Percentiles rank a stretch among this genome's conserved stretches.
phyloP scores from a whole-genome alignment of 768 basidiomycete species.

The Calocybe gangraenosa region DNA sequence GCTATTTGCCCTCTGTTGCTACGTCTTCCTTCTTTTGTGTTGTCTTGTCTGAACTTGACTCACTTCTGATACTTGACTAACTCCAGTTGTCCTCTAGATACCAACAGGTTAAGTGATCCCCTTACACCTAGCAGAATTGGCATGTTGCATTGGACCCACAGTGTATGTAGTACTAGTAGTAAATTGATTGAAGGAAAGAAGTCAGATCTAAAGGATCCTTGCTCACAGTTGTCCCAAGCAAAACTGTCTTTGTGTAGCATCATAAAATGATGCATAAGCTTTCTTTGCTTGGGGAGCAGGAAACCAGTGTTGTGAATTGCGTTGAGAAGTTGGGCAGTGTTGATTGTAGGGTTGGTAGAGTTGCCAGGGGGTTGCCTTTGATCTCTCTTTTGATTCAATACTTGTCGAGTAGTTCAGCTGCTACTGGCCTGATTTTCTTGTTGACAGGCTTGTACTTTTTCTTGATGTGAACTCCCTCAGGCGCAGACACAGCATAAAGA shows the following conservation, averaged over 20 bases:
- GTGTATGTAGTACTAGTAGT: constrained; percentile 29
- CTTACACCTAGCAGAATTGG: too few species aligned
- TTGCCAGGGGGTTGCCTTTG: neutral
- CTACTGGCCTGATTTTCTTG: neutral
- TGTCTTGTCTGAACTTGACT: too few species aligned
- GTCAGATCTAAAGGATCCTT: constrained; percentile 26
- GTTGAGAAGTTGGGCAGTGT: neutral
- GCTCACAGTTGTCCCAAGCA: constrained; percentile 34
- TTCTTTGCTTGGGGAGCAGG: constrained; percentile 26
- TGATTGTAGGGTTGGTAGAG: neutral
- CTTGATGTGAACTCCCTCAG: constrained; percentile 1
- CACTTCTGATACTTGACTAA: too few species aligned
- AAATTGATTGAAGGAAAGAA: constrained; percentile 30
- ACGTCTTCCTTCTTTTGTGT: too few species aligned
- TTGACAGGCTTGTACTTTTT: constrained; percentile 9
- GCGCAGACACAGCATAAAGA: too few species aligned
- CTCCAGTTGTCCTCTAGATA: too few species aligned
- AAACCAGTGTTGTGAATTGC: constrained; percentile 16
- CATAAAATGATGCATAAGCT: constrained; percentile 28
- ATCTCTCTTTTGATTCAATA: neutral
- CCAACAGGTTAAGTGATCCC: too few species aligned
- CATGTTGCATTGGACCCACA: too few species aligned
- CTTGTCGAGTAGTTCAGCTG: neutral
- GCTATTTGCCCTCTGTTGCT: too few species aligned
- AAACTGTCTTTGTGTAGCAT: constrained; percentile 26